Percentiles rank a stretch among this genome's conserved stretches.
Evolutionary conservation across 2,329 filamentous ascomycete genomes (phyloP).

Genomic region (Zopfia rhizophila): DNA sequence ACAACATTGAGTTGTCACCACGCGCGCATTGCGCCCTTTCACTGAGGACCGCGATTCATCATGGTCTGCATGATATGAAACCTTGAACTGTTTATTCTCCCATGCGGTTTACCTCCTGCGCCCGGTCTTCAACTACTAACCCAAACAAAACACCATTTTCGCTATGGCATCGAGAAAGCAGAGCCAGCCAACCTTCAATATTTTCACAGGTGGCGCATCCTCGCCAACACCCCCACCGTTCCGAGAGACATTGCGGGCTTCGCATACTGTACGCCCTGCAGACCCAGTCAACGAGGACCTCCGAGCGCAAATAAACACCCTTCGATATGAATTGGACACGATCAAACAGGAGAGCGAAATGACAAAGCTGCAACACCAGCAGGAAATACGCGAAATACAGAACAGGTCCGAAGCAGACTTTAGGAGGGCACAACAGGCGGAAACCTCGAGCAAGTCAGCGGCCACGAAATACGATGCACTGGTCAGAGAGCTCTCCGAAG

Average conservation of each 20-base stretch:
- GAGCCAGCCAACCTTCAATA: constrained; percentile 60
- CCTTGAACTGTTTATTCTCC: too few relatives aligned
- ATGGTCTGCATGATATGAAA: too few relatives aligned
- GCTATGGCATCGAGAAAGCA: constrained; percentile 44
- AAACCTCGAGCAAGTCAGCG: constrained; percentile 62
- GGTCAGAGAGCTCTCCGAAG: constrained; percentile 64
- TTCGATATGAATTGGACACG: constrained; percentile 88
- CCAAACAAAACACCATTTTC: too few relatives aligned
- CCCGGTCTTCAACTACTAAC: too few relatives aligned
- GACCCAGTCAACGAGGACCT: constrained; percentile 75
- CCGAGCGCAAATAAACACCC: constrained; percentile 86
- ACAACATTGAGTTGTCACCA: too few relatives aligned
- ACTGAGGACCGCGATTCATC: too few relatives aligned
- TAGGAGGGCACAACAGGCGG: constrained; percentile 70
- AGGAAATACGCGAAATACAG: constrained; percentile 83
- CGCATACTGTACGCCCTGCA: constrained; percentile 49
- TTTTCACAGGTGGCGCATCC: constrained; percentile 57
- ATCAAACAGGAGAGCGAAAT: constrained; percentile 89
- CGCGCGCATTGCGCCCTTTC: too few relatives aligned
- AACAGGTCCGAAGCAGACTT: constrained; percentile 87
- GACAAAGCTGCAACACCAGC: constrained; percentile 78
- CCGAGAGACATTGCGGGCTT: constrained; percentile 52
- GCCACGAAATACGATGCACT: constrained; percentile 66
- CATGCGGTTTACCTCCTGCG: too few relatives aligned
- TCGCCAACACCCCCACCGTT: constrained; percentile 40